These are phyloP conservation scores for Colletotrichum sp. DNA, from an alignment of 2,329 filamentous ascomycete species.

Conservation along the genomic window DNA sequence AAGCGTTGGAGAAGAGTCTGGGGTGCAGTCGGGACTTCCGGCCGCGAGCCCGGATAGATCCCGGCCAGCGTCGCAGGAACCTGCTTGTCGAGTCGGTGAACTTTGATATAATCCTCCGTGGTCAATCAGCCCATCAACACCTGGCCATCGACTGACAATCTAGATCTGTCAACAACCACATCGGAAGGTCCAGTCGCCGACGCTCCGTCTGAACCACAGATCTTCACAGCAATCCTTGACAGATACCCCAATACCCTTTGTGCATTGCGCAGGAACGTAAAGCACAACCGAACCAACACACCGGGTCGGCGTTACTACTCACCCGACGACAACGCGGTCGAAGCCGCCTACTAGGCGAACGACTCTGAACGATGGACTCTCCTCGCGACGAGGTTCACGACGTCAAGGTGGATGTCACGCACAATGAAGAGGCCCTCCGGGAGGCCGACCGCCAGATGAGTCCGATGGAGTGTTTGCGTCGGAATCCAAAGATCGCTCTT, in stretches of 20 bases:
- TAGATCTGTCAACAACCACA: not conserved
- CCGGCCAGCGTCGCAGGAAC: not conserved
- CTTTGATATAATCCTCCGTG: conserved; percentile 12
- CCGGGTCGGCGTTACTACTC: not conserved
- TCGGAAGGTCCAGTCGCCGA: conserved; percentile 8
- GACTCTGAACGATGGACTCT: not conserved
- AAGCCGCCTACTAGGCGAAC: not conserved
- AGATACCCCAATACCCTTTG: not conserved
- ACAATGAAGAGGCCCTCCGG: conserved; percentile 8
- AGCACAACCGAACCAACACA: not conserved
- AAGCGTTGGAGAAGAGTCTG: conserved; percentile 7
- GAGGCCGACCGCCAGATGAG: conserved; percentile 13
- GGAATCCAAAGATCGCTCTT: conserved; percentile 11
- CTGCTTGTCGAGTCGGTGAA: not conserved
- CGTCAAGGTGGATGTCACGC: conserved; percentile 2
- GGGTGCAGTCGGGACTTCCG: conserved; percentile 18
- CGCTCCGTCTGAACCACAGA: not conserved
- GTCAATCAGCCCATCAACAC: not conserved
- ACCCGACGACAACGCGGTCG: not conserved
- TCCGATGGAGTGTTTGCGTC: conserved; percentile 5
- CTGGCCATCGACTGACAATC: not conserved
- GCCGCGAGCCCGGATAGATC: not conserved
- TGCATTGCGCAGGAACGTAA: conserved; percentile 9
- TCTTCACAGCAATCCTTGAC: not conserved
- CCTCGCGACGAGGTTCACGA: not conserved